phyloP scores from a whole-genome alignment of 352 stramenopile species.

The Globisporangium apiculatum region DNA sequence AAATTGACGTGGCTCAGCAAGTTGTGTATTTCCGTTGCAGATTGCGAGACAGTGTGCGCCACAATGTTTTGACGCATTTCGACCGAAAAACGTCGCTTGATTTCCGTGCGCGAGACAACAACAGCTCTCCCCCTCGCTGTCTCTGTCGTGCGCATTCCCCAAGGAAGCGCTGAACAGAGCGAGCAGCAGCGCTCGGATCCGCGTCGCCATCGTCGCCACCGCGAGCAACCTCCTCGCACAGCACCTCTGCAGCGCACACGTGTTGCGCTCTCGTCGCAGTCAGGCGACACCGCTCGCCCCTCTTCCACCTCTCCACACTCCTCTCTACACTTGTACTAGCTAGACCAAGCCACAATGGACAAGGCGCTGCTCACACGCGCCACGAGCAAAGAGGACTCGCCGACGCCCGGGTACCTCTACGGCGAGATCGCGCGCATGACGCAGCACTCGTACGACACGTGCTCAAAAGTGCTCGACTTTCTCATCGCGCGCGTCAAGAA shows the following conservation, averaged over 20 bases:
- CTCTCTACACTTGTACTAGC: background rate
- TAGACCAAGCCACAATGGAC: conserved; percentile 67
- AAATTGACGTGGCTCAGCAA: background rate
- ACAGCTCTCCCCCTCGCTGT: background rate
- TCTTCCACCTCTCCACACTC: background rate
- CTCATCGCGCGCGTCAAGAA: conserved; percentile 91
- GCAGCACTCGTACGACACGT: conserved; percentile 88
- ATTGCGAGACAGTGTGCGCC: background rate
- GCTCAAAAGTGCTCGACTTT: conserved; percentile 85
- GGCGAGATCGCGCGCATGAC: conserved; percentile 94
- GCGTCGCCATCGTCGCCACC: no score
- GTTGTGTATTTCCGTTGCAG: background rate
- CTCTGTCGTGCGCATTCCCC: background rate
- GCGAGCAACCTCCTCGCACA: background rate
- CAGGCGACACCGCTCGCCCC: background rate
- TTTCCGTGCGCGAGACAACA: background rate
- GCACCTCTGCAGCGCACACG: background rate
- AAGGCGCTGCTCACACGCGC: conserved; percentile 89
- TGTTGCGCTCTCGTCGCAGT: background rate
- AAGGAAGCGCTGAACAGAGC: background rate
- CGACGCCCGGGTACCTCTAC: conserved; percentile 95
- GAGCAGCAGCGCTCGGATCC: background rate
- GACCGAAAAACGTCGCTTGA: background rate
- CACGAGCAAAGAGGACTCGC: conserved; percentile 91
- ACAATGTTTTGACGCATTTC: background rate